Evolutionary conservation across 352 stramenopile species (phyloP), one percentile per base, ranked within the genome.

Genomic region (Phytophthora fragariaefolia): DNA sequence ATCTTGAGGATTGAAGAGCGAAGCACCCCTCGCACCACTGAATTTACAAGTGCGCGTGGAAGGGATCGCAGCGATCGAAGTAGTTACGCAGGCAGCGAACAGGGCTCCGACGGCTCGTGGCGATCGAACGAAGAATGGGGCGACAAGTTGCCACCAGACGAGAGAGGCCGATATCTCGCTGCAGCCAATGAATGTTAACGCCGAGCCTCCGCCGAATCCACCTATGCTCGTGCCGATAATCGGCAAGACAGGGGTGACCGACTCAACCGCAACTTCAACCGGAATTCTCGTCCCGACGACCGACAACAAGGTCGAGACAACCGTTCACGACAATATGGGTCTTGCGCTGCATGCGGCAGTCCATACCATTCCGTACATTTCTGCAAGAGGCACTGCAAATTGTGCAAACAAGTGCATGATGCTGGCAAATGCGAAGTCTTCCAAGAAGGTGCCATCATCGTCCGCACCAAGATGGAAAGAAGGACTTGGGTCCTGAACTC

Each of bases 401-500:
- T 48, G 18, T 23, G 18, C 18, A 48, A 48, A 15, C 18, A 48
- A 24, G 40, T 48, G 2, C 40, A 48, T 10, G 40, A 48, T 15
- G 18, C 18, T 7, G 40, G 40, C 6, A 48, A 24, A n/a, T 27
- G 40, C 3, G 18, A 48, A 15, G 20, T 24, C 18, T 48, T 48
- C 30, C 30, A 58, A 47, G 32, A 63, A 24, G 12, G 26, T 22
- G 32, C 55, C 5, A 63, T 54, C 27, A 3, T 58, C 3, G 18
- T 32, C 6, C 12, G 22, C 6, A 40, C 17, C 9, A 58, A 34
- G 10, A 8, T 58, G 6, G 51, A 58, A 58, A 58, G 18, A 57
- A 42, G 30, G 28, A 45, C 0, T 12, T 45, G 3, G 18, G 17
- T 24, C 38, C 38, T 13, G 38, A 46, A 6, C 18, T 46, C 6